These are phyloP conservation scores for Blastobotrys indianensis DNA, from an alignment of 1,139 yeast species.

Conservation along the genomic window DNA sequence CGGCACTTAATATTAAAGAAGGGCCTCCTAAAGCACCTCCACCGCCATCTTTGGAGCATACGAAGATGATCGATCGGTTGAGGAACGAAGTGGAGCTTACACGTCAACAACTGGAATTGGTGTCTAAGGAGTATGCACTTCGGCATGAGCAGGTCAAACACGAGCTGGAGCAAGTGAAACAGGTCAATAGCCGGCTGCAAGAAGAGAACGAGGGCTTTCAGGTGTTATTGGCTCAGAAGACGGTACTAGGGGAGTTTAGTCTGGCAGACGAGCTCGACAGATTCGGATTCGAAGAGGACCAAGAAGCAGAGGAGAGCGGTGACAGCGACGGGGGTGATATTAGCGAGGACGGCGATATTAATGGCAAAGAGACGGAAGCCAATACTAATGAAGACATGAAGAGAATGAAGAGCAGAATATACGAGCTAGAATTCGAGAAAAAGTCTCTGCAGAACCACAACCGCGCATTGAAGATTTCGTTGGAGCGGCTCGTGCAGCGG, in stretches of 20 bases:
- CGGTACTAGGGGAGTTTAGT: constrained; percentile 27
- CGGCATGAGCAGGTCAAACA: constrained; percentile 27
- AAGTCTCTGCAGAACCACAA: constrained; percentile 29
- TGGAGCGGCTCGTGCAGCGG: constrained; percentile 33
- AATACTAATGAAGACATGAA: not conserved
- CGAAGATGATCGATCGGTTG: constrained; percentile 18
- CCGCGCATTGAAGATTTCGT: constrained; percentile 27
- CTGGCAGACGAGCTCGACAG: constrained; percentile 24
- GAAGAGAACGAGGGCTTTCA: constrained; percentile 36
- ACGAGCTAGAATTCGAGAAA: constrained; percentile 26
- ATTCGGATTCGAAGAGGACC: not conserved
- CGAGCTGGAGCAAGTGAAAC: constrained; percentile 27
- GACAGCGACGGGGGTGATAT: constrained; percentile 4
- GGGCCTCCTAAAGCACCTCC: not conserved
- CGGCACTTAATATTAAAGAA: too few species aligned
- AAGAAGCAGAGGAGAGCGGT: constrained; percentile 8
- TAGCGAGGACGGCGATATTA: constrained; percentile 4
- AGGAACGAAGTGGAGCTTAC: constrained; percentile 24
- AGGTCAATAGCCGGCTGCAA: constrained; percentile 27
- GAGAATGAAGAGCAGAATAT: constrained; percentile 12
- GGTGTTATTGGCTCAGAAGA: constrained; percentile 31
- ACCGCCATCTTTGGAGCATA: constrained; percentile 4
- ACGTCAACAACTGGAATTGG: constrained; percentile 29
- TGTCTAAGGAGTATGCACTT: constrained; percentile 28
- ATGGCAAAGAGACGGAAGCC: constrained; percentile 1